Percentiles rank a stretch among this genome's conserved stretches.
Evolutionary conservation across 2,329 filamentous ascomycete genomes (phyloP).

Genomic region (Microdochium bolleyi): DNA sequence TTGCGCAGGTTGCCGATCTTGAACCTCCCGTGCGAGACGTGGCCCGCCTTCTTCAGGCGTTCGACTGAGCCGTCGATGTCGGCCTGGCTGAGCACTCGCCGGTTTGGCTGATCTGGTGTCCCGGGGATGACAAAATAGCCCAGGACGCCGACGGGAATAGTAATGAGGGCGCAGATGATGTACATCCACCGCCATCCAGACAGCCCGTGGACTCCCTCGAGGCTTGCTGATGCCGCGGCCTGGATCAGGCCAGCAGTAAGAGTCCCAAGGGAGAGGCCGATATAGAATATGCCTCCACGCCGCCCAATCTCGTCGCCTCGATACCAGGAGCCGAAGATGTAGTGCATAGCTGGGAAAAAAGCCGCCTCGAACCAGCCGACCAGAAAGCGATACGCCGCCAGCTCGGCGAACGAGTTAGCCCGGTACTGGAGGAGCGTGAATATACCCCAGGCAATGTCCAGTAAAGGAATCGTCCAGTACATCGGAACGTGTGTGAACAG

Average conservation of each 20-base stretch:
- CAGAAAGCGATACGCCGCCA: slow-evolving; percentile 45
- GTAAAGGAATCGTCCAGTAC: slow-evolving; percentile 27
- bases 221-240: slow-evolving; percentile 28
- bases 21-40: slow-evolving; percentile 27
- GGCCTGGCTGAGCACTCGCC: slow-evolving; percentile 9
- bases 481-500: slow-evolving; percentile 12
- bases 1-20: slow-evolving; percentile 9
- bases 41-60: slow-evolving; percentile 35
- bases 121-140: slow-evolving; percentile 44
- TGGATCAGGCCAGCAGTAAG: slow-evolving; percentile 44
- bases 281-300: slow-evolving; percentile 43
- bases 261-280: slow-evolving; percentile 41
- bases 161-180: slow-evolving; percentile 44
- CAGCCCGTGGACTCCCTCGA: slow-evolving; percentile 35
- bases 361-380: slow-evolving; percentile 41
- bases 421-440: slow-evolving; percentile 49
- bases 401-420: slow-evolving; percentile 35
- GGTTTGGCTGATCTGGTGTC: slow-evolving; percentile 17
- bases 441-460: slow-evolving; percentile 46
- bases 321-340: slow-evolving; percentile 39
- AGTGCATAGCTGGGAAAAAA: slow-evolving; percentile 32
- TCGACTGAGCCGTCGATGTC: slow-evolving; percentile 36
- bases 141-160: slow-evolving; percentile 42
- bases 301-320: slow-evolving; percentile 36
- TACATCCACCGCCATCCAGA: slow-evolving; percentile 50